These are phyloP conservation scores for Gymnopus androsaceus DNA, from an alignment of 1,284 basidiomycete genomes.

Conservation along the genomic window DNA sequence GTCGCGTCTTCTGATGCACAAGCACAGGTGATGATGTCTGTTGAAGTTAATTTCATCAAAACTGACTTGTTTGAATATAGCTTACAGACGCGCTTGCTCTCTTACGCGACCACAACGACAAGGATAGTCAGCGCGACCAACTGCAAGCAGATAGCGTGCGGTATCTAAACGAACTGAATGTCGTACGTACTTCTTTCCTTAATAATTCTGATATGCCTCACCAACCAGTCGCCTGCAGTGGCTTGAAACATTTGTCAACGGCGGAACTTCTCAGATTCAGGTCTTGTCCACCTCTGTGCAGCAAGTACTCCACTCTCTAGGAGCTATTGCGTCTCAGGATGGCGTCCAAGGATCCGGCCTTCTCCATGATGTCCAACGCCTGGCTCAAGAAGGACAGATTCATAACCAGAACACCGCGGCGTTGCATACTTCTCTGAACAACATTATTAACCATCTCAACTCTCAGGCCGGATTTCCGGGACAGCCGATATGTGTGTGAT, in stretches of 20 bases:
- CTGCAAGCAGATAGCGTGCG: slow-evolving; percentile 72
- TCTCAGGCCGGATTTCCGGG: slow-evolving; percentile 22
- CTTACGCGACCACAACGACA: slow-evolving; percentile 46
- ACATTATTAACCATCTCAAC: slow-evolving; percentile 45
- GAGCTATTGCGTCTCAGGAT: slow-evolving; percentile 22
- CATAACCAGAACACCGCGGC: slow-evolving; percentile 43
- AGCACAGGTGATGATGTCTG: slow-evolving; percentile 10
- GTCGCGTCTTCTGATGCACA: background rate
- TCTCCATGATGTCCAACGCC: slow-evolving; percentile 43
- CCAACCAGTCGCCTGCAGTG: slow-evolving; percentile 51
- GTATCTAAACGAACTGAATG: slow-evolving; percentile 74
- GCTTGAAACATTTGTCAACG: slow-evolving; percentile 80
- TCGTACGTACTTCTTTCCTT: slow-evolving; percentile 40
- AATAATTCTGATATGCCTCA: background rate
- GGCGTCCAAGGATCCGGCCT: slow-evolving; percentile 23
- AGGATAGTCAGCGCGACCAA: slow-evolving; percentile 49
- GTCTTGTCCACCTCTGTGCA: slow-evolving; percentile 61
- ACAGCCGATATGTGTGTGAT: slow-evolving; percentile 10
- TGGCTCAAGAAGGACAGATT: slow-evolving; percentile 42
- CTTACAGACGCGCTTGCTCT: slow-evolving; percentile 46
- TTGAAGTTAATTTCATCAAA: background rate
- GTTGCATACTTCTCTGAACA: slow-evolving; percentile 50
- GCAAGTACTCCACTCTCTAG: slow-evolving; percentile 57
- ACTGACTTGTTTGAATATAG: slow-evolving; percentile 25
- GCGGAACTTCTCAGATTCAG: slow-evolving; percentile 71